phyloP scores from a whole-genome alignment of 202 grass and related monocot species.

The Schoenoplectus triqueter region DNA sequence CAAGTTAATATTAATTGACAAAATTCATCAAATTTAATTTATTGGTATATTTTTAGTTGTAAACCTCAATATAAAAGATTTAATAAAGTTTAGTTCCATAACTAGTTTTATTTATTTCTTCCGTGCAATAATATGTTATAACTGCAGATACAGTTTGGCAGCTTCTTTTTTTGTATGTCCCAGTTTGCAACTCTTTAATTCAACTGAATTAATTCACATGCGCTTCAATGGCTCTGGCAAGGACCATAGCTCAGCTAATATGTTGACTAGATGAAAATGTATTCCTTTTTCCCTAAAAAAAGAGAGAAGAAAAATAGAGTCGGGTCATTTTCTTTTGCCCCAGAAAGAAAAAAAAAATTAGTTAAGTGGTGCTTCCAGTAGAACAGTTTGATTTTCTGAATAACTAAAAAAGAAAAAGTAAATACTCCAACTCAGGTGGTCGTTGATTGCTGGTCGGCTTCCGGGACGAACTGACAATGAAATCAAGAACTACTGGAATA shows the following conservation, averaged over 20 bases:
- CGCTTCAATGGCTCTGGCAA: background rate
- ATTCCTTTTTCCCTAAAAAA: background rate
- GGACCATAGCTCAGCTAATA: background rate
- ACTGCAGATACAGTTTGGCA: too few relatives aligned
- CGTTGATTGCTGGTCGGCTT: conserved; percentile 42
- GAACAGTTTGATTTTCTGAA: background rate
- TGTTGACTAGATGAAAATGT: background rate
- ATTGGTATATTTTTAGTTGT: background rate
- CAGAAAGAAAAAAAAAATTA: background rate
- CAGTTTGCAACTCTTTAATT: background rate
- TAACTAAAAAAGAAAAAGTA: background rate
- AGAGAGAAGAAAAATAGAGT: background rate
- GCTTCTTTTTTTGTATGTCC: too few relatives aligned
- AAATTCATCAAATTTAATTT: background rate
- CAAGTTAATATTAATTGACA: conserved; percentile 18
- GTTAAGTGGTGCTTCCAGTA: background rate
- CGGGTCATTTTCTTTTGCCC: background rate
- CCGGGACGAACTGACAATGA: conserved; percentile 48
- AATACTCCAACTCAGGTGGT: conserved; percentile 28
- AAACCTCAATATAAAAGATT: background rate
- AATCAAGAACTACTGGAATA: conserved; percentile 51
- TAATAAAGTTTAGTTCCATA: too few relatives aligned
- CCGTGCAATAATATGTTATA: too few relatives aligned
- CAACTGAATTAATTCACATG: background rate
- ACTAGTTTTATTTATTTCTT: too few relatives aligned